Conservation (phyloP, 2,329 filamentous ascomycete species). For the Aureobasidium leucospermi region DNA sequence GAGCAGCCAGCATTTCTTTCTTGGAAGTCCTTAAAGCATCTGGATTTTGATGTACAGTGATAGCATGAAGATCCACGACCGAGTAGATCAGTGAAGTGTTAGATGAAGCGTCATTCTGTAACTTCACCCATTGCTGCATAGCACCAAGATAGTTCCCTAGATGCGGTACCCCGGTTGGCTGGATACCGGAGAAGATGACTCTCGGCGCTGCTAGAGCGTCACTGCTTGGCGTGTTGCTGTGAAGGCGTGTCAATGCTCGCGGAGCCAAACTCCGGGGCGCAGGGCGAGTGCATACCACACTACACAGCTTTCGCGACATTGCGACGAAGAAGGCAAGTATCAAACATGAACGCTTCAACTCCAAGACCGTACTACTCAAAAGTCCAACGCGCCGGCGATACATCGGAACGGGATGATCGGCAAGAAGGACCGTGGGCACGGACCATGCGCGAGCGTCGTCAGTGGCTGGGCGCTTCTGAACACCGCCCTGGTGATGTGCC, state of each 20-base stretch:
- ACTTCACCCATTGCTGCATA: constrained; percentile 72
- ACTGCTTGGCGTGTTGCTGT: background rate
- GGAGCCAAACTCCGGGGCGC: background rate
- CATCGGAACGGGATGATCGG: no score
- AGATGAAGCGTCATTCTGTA: constrained; percentile 58
- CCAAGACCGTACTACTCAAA: no score
- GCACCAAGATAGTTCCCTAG: constrained; percentile 94
- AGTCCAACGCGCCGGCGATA: no score
- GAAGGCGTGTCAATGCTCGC: background rate
- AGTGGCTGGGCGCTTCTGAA: background rate
- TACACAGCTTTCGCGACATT: background rate
- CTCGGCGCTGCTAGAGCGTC: constrained; percentile 19
- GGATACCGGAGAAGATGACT: constrained; percentile 89
- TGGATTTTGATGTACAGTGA: constrained; percentile 68
- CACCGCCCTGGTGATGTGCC: background rate
- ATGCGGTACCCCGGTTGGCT: constrained; percentile 90
- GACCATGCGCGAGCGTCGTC: background rate
- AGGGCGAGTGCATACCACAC: background rate
- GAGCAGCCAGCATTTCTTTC: constrained; percentile 66
- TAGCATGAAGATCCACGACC: constrained; percentile 87
- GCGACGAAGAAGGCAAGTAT: background rate
- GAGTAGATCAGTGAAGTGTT: constrained; percentile 68
- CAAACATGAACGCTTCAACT: background rate
- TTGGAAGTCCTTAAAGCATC: constrained; percentile 55
- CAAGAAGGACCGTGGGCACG: background rate